Conservation (phyloP, 805 yeast species). For the Kodamaea laetipori region DNA sequence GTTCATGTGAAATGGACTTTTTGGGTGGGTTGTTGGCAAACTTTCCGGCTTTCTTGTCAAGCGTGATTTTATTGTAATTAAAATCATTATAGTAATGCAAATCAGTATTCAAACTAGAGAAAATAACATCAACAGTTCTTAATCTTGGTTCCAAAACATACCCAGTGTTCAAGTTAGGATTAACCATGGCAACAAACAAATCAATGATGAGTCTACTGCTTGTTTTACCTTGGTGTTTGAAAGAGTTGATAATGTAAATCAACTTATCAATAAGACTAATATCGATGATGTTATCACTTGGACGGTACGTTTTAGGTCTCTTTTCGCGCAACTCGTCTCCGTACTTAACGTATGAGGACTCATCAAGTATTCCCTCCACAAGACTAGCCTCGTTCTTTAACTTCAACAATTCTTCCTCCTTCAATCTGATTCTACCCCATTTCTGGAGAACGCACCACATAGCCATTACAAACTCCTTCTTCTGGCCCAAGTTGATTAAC, state of each 20-base stretch:
- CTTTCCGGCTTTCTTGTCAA: constrained; percentile 16
- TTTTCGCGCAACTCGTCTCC: constrained; percentile 1
- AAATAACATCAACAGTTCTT: constrained; percentile 32
- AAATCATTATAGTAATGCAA: constrained; percentile 31
- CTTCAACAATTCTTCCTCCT: constrained; percentile 10
- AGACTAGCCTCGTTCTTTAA: background rate
- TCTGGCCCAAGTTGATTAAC: constrained; percentile 32
- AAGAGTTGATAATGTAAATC: constrained; percentile 33
- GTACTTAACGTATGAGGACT: constrained; percentile 3
- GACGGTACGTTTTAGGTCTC: background rate
- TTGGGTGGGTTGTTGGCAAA: constrained; percentile 28
- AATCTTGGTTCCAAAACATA: constrained; percentile 25
- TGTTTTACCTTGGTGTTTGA: constrained; percentile 16
- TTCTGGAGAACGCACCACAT: constrained; percentile 36
- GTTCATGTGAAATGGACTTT: constrained; percentile 26
- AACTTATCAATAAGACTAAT: constrained; percentile 34
- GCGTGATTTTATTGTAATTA: constrained; percentile 24
- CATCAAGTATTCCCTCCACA: constrained; percentile 7
- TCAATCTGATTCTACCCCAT: constrained; percentile 37
- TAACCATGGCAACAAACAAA: constrained; percentile 26
- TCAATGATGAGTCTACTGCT: constrained; percentile 31
- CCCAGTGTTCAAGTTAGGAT: constrained; percentile 20
- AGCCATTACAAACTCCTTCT: constrained; percentile 30
- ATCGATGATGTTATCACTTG: constrained; percentile 24
- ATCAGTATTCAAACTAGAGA: constrained; percentile 31